A percentile compares a stretch with the other conserved stretches of the same genome.
Evolutionary conservation across 164 flowering plant genomes (phyloP).

Genomic region (Brasenia schreberi): DNA sequence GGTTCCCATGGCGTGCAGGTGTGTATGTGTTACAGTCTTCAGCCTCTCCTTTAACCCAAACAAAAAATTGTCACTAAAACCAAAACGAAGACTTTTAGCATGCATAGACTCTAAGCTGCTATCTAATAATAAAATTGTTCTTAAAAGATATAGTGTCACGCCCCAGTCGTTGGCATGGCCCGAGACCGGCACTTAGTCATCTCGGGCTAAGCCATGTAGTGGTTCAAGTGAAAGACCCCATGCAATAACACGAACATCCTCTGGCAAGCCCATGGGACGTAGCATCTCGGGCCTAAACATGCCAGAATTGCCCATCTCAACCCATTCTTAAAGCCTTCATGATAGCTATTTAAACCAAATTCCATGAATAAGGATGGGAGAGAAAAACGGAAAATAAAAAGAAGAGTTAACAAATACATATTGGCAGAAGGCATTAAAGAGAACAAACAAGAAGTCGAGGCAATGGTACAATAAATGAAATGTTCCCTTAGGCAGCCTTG

Average conservation of each 20-base stretch:
- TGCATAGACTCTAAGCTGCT: too few relatives aligned
- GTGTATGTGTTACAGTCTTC: too few relatives aligned
- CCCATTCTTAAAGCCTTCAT: slow-evolving; percentile 91
- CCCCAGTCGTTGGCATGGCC: too few relatives aligned
- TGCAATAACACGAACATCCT: slow-evolving; percentile 87
- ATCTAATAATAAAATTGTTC: too few relatives aligned
- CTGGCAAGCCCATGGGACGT: slow-evolving; percentile 94
- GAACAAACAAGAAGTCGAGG: background rate
- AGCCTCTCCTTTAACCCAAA: too few relatives aligned
- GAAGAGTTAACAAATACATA: background rate
- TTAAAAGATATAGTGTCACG: too few relatives aligned
- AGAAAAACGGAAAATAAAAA: background rate
- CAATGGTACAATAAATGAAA: background rate
- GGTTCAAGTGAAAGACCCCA: slow-evolving; percentile 98
- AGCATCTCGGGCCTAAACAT: slow-evolving; percentile 99
- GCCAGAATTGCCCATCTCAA: slow-evolving; percentile 94
- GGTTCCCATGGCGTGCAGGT: too few relatives aligned
- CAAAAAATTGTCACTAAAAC: too few relatives aligned
- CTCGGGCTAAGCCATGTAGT: too few relatives aligned
- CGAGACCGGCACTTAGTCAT: too few relatives aligned
- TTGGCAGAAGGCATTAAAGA: background rate
- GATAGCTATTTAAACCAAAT: slow-evolving; percentile 38
- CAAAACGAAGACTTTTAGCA: too few relatives aligned
- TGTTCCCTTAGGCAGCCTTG: too few relatives aligned
- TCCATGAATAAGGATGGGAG: background rate